phyloP scores from a whole-genome alignment of 2,329 filamentous ascomycete species.

The Penicillium sp. region DNA sequence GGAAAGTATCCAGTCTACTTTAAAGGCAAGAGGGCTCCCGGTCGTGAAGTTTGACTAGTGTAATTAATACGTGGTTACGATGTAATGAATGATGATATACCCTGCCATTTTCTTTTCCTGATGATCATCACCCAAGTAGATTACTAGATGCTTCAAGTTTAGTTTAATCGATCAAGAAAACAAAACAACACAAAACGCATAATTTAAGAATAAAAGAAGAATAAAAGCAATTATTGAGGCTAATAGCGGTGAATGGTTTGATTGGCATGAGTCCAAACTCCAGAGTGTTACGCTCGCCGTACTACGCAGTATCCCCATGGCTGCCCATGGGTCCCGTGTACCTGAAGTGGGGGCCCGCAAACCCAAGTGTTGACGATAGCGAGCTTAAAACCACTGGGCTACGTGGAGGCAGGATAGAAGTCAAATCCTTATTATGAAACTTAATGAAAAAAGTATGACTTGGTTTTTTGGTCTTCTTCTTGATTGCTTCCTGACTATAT shows the following conservation, averaged over 20 bases:
- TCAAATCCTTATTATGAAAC: background rate
- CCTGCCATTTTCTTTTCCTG: background rate
- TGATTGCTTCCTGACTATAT: background rate
- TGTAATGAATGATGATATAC: constrained; percentile 11
- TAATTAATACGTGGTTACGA: constrained; percentile 2
- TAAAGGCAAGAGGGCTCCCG: constrained; percentile 48
- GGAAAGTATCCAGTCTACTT: constrained; percentile 42
- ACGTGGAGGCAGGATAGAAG: background rate
- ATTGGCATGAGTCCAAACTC: too few species aligned
- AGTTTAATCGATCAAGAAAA: background rate
- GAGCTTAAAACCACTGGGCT: background rate
- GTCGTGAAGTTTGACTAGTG: constrained; percentile 42
- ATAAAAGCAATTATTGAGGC: background rate
- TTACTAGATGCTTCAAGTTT: background rate
- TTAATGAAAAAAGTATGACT: background rate
- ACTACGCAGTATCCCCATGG: background rate
- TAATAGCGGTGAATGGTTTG: too few species aligned
- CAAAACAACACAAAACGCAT: too few species aligned
- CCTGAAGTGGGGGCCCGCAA: background rate
- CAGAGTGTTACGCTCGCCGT: background rate
- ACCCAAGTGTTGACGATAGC: background rate
- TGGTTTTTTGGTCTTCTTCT: too few species aligned
- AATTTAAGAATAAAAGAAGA: background rate
- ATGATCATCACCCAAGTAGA: background rate
- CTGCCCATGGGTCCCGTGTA: background rate